These are phyloP conservation scores for Candida sp. DNA, from an alignment of 1,139 yeast species.

Conservation along the genomic window DNA sequence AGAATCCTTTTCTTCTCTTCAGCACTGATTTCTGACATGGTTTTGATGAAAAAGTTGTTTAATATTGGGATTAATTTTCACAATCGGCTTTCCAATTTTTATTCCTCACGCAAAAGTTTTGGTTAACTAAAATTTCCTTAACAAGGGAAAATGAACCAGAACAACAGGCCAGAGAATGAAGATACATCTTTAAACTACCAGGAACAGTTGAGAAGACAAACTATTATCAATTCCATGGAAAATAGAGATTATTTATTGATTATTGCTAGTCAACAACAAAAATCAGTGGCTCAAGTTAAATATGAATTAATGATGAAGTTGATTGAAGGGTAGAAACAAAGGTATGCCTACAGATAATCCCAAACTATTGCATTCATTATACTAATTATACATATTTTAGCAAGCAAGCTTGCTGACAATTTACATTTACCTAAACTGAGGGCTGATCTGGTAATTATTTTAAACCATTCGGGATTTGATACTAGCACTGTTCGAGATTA, in stretches of 20 bases:
- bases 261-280: constrained; percentile 42
- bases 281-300: constrained; percentile 41
- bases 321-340: constrained; percentile 9
- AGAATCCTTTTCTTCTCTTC: constrained; percentile 62
- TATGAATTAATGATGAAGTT: constrained; percentile 31
- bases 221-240: constrained; percentile 39
- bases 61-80: neutral
- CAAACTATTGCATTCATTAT: too few relatives aligned
- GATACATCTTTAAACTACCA: constrained; percentile 22
- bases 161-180: neutral
- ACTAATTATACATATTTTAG: neutral
- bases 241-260: constrained; percentile 41
- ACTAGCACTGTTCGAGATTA: too few relatives aligned
- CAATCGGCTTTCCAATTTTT: neutral
- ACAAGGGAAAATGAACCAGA: neutral
- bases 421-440: too few relatives aligned
- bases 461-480: too few relatives aligned
- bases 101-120: neutral
- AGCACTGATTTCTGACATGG: constrained; percentile 38
- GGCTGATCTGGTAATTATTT: too few relatives aligned
- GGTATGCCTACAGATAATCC: neutral
- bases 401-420: too few relatives aligned
- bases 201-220: constrained; percentile 37
- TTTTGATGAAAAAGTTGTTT: too few relatives aligned
- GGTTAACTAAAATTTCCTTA: too few relatives aligned